Evolutionary conservation across 345 rosid genomes (phyloP), one percentile per base, ranked within the genome.

Genomic region (Populus euphratica): DNA sequence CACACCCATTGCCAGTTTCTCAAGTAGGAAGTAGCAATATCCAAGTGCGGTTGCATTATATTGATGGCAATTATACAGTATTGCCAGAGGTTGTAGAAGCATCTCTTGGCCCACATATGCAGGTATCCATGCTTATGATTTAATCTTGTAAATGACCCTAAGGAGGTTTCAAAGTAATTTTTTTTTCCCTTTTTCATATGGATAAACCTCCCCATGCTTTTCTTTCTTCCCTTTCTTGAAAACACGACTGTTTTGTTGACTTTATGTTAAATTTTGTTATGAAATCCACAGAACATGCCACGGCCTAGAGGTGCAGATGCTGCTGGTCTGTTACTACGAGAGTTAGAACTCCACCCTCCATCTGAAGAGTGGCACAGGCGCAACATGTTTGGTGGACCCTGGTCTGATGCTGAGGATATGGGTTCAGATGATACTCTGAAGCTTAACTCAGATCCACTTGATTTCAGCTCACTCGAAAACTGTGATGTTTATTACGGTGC

Each of bases 291-390:
- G 99, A 94, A 91, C 83, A 96, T 96, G 99, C 99, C 99, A 73
- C 89, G 97, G 73, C 99, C 98, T 68, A 90, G 98, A 86, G 99
- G 98, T 82, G 98, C 97, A 39, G 99, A 96, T 90, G 98, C 97
- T 67, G 99, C 99, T 76, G 99, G 98, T 68, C 87, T 96, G 78
- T 85, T 96, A 77, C 95, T 96, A 56, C 92, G 98, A 49, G 98
- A 94, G 79, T 88, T 94, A 79, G 99, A 96, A 85, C 94, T 96
- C 66, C 97, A 96, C 78, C 99, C 99, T 6, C 97, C 98, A 59
- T 90, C 98, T n/a, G 99, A 96, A 82, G 99, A 96, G 81, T 92
- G 99, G 99, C 97, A 96, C 79, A 85, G 98, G 83, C 87, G 98
- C 77, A 96, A 94, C 82, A 89, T 94, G 91, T 92, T 89, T 83